A percentile compares a stretch with the other conserved stretches of the same genome.
phyloP scores from a whole-genome alignment of 495 filamentous ascomycete genomes.

The Tuber umbilicatum region DNA sequence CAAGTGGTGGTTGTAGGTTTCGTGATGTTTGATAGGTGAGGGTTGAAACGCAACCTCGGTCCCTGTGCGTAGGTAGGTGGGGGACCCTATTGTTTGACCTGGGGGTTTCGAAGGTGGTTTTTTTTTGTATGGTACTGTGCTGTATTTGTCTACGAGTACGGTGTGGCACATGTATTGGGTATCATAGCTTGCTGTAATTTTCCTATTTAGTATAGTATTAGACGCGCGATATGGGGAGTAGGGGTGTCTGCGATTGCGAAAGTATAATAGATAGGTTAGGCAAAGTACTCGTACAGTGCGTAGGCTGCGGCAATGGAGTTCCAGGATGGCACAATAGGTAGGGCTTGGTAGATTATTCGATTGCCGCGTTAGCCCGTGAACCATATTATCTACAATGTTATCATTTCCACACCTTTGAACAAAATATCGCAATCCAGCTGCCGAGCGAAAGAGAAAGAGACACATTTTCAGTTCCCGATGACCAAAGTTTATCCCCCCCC shows the following conservation, averaged over 20 bases:
- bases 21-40: too few species aligned
- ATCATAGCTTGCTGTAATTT: background rate
- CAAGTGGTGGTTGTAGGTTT: background rate
- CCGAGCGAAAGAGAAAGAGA: background rate
- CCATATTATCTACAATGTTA: background rate
- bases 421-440: background rate
- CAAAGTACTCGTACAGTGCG: background rate
- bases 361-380: background rate
- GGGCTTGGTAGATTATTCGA: background rate
- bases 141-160: background rate
- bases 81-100: background rate
- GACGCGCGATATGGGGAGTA: background rate
- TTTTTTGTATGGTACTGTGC: background rate
- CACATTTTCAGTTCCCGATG: background rate
- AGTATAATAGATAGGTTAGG: background rate
- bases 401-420: background rate
- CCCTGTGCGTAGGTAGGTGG: background rate
- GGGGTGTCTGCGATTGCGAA: background rate
- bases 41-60: background rate
- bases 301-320: background rate
- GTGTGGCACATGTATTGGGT: background rate
- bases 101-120: too few species aligned
- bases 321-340: background rate
- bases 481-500: background rate
- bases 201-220: background rate